Conservation (phyloP, 108 stramenopile genomes). For the Skeletonema potamos region DNA sequence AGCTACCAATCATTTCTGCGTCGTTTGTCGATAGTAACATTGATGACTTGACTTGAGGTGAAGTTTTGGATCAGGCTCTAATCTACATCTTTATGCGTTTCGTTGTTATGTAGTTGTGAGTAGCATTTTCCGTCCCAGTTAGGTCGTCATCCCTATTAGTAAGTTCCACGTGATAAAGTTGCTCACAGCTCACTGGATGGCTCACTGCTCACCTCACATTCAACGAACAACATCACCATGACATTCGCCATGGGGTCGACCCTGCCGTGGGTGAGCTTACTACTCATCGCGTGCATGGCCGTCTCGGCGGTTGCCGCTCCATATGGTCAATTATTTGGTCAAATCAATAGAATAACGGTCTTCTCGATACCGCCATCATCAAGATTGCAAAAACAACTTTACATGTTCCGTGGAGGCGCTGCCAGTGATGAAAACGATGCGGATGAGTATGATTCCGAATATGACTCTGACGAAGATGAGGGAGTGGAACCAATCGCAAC, state of each 20-base stretch:
- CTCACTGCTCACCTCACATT: neutral
- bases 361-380: neutral
- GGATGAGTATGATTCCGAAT: slow-evolving; percentile 47
- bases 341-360: neutral
- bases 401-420: slow-evolving; percentile 27
- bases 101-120: too few species aligned
- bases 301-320: neutral
- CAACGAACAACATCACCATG: neutral
- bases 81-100: too few species aligned
- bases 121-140: too few species aligned
- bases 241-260: neutral
- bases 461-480: slow-evolving; percentile 60
- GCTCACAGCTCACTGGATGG: too few species aligned
- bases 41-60: too few species aligned
- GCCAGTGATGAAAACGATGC: slow-evolving; percentile 39
- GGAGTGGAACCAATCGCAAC: slow-evolving; percentile 50
- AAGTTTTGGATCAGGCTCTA: too few species aligned
- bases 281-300: neutral
- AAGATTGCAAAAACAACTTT: slow-evolving; percentile 1
- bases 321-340: neutral
- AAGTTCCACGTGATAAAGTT: neutral
- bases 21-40: too few species aligned
- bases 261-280: neutral
- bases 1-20: too few species aligned
- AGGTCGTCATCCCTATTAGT: neutral